Evolutionary conservation across 2,329 filamentous ascomycete genomes (phyloP).

Genomic region (Penicillium sp.): DNA sequence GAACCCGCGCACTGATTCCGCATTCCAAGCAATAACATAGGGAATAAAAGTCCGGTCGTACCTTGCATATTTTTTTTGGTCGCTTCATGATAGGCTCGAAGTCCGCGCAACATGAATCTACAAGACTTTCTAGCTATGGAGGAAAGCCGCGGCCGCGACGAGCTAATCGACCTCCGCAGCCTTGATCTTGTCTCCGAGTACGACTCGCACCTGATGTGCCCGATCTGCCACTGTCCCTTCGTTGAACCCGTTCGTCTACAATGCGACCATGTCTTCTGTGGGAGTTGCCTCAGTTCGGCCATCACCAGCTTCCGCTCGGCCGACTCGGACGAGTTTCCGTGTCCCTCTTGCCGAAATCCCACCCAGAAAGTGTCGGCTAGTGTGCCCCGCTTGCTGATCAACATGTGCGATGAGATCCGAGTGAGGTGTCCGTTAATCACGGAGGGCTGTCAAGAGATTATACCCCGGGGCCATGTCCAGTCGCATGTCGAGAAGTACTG

Average conservation of each 20-base stretch:
- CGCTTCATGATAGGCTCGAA: not conserved
- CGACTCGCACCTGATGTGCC: slow-evolving; percentile 62
- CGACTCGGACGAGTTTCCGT: slow-evolving; percentile 44
- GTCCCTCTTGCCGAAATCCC: slow-evolving; percentile 58
- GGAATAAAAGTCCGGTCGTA: not conserved
- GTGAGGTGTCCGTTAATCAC: slow-evolving; percentile 59
- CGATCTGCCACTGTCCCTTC: slow-evolving; percentile 64
- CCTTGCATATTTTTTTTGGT: not conserved
- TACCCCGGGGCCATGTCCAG: slow-evolving; percentile 58
- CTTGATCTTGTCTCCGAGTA: slow-evolving; percentile 59
- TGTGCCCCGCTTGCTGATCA: slow-evolving; percentile 57
- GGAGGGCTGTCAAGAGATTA: slow-evolving; percentile 54
- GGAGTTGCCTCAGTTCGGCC: slow-evolving; percentile 55
- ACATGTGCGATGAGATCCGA: slow-evolving; percentile 62
- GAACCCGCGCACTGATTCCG: slow-evolving; percentile 16
- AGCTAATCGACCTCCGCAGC: slow-evolving; percentile 54
- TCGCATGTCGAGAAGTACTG: slow-evolving; percentile 63
- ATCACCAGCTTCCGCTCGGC: slow-evolving; percentile 40
- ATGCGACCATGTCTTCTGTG: slow-evolving; percentile 66
- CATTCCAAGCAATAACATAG: slow-evolving; percentile 6
- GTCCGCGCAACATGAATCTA: slow-evolving; percentile 30
- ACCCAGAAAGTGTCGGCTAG: slow-evolving; percentile 39
- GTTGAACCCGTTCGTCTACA: slow-evolving; percentile 58
- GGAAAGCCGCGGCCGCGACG: slow-evolving; percentile 28
- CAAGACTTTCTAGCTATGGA: slow-evolving; percentile 35